Evolutionary conservation across 2,329 filamentous ascomycete genomes (phyloP).

Genomic region (Hypoxylon sp.): DNA sequence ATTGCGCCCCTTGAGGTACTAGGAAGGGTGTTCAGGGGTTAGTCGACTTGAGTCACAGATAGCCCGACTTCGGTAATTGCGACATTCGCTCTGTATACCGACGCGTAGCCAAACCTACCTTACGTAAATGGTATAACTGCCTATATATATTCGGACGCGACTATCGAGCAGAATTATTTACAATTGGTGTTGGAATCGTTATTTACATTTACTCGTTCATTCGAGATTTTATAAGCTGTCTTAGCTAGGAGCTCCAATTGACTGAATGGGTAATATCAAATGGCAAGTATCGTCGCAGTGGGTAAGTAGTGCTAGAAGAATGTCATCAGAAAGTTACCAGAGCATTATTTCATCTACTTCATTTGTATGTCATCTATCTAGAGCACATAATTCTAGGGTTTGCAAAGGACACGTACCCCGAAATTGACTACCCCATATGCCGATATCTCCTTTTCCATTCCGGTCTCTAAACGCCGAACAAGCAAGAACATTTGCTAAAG

Average conservation of each 20-base stretch:
- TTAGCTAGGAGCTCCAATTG: background rate
- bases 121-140: background rate
- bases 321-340: background rate
- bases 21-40: slow-evolving; percentile 21
- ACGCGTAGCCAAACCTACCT: background rate
- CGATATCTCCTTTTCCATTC: slow-evolving; percentile 41
- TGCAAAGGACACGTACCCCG: slow-evolving; percentile 19
- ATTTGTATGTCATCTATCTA: slow-evolving; percentile 9
- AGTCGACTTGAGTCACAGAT: slow-evolving; percentile 20
- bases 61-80: slow-evolving; percentile 26
- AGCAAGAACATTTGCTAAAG: slow-evolving; percentile 21
- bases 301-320: background rate
- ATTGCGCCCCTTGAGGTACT: background rate
- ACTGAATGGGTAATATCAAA: background rate
- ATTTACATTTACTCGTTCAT: background rate
- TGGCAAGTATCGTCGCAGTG: too few species aligned
- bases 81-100: background rate
- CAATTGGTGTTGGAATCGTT: background rate
- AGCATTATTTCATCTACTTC: slow-evolving; percentile 14
- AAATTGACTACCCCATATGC: slow-evolving; percentile 18
- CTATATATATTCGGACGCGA: background rate
- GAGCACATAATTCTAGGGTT: background rate
- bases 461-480: slow-evolving; percentile 48
- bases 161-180: background rate
- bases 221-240: background rate